phyloP scores from a whole-genome alignment of 345 rosid genomes.

The Syzygium jambos region DNA sequence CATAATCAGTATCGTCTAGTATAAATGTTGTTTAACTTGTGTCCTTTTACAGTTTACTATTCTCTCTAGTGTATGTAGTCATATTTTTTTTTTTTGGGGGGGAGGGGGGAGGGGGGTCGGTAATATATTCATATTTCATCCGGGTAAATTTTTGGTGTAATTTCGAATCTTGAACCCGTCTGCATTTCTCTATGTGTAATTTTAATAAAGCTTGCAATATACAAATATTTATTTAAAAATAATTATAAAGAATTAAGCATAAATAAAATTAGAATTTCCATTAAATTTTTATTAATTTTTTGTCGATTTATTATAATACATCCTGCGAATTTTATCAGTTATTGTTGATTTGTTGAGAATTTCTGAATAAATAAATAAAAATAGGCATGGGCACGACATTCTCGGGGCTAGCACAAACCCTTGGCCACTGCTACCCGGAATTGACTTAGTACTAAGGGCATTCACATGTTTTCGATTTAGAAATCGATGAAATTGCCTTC shows the following conservation, averaged over 20 bases:
- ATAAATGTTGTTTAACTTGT: neutral
- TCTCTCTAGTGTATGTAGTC: neutral
- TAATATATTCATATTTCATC: neutral
- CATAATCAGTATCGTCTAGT: neutral
- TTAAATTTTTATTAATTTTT: neutral
- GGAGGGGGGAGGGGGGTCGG: accelerated
- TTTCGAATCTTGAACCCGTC: neutral
- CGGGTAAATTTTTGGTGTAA: neutral
- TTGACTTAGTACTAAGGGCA: neutral
- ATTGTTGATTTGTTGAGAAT: neutral
- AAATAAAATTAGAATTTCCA: neutral
- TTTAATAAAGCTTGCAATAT: neutral
- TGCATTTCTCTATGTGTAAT: neutral
- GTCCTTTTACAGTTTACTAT: neutral
- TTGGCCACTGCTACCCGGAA: neutral
- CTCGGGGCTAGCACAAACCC: neutral
- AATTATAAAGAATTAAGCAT: neutral
- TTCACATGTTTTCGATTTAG: neutral
- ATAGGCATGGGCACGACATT: neutral
- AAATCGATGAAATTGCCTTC: neutral
- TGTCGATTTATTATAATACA: neutral
- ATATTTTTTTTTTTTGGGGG: neutral
- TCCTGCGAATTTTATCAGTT: neutral
- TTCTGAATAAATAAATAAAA: neutral
- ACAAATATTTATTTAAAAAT: neutral